Percentiles rank a stretch among this genome's conserved stretches.
These are phyloP conservation scores for Globisporangium parvum DNA, from an alignment of 352 stramenopile genomes.

Conservation along the genomic window DNA sequence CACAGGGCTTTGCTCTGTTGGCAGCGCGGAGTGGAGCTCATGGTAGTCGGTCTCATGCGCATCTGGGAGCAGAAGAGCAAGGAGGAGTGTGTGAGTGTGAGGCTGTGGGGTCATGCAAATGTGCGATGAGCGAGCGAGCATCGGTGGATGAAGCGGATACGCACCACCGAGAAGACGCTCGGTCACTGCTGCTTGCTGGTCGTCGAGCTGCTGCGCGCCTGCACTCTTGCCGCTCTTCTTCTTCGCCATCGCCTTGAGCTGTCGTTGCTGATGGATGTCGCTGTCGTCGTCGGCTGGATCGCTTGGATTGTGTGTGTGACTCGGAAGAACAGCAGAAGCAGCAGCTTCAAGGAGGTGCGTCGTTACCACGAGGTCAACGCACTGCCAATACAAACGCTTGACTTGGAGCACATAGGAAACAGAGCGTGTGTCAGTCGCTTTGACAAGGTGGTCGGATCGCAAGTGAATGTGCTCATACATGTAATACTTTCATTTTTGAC, in stretches of 20 bases:
- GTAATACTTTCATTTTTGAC: too few relatives aligned
- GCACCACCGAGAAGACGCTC: conserved; percentile 51
- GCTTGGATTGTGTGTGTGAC: background rate
- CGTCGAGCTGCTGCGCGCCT: conserved; percentile 26
- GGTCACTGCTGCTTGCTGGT: conserved; percentile 23
- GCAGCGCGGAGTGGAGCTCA: conserved; percentile 19
- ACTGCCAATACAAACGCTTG: too few relatives aligned
- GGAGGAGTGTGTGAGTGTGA: background rate
- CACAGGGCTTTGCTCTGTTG: conserved; percentile 29
- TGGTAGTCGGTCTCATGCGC: conserved; percentile 6
- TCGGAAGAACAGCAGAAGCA: conserved; percentile 1
- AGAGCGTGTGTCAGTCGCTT: too few relatives aligned
- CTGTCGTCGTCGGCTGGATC: conserved; percentile 37
- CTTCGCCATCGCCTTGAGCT: conserved; percentile 51
- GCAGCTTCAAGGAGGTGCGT: conserved; percentile 24
- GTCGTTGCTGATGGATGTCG: conserved; percentile 10
- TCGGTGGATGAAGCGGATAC: background rate
- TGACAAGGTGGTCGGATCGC: too few relatives aligned
- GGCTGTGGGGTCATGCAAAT: background rate
- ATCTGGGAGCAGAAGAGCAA: background rate
- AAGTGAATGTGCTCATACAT: too few relatives aligned
- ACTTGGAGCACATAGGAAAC: too few relatives aligned
- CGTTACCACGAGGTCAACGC: too few relatives aligned
- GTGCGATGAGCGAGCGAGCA: background rate
- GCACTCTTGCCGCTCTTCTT: conserved; percentile 47